phyloP scores from a whole-genome alignment of 805 yeast genomes.

The Grigorovia jiainica region DNA sequence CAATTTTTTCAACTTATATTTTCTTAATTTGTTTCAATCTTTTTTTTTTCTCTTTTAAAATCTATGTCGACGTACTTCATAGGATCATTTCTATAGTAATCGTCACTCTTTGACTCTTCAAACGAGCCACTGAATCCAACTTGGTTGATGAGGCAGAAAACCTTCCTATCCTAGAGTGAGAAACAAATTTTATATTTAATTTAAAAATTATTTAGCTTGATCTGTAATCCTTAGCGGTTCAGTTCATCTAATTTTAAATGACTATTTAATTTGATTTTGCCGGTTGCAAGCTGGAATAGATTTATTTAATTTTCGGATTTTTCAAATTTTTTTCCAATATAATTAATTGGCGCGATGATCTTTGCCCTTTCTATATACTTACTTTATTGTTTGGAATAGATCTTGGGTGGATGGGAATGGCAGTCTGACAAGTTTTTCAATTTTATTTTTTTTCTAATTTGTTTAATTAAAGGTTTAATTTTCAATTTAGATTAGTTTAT shows the following conservation, averaged over 20 bases:
- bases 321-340: constrained; percentile 4
- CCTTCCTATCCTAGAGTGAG: constrained; percentile 95
- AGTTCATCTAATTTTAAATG: constrained; percentile 54
- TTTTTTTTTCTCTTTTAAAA: constrained; percentile 10
- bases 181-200: constrained; percentile 13
- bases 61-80: constrained; percentile 95
- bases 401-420: constrained; percentile 96
- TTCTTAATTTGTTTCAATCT: neutral
- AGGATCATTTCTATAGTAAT: constrained; percentile 99
- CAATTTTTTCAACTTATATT: constrained; percentile 1
- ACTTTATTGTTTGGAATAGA: constrained; percentile 55
- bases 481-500: constrained; percentile 21
- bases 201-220: constrained; percentile 43
- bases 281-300: constrained; percentile 7
- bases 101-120: constrained; percentile 98
- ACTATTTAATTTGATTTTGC: constrained; percentile 18
- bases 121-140: constrained; percentile 99
- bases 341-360: constrained; percentile 96
- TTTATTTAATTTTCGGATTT: constrained; percentile 9
- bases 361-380: constrained; percentile 85
- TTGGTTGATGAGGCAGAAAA: constrained; percentile 92
- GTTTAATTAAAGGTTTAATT: constrained; percentile 27
- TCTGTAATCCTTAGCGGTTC: constrained; percentile 84
- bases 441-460: constrained; percentile 19
- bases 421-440: constrained; percentile 94